Evolutionary conservation across 176 grass and related monocot genomes (phyloP).

Genomic region (Guadua angustifolia): DNA sequence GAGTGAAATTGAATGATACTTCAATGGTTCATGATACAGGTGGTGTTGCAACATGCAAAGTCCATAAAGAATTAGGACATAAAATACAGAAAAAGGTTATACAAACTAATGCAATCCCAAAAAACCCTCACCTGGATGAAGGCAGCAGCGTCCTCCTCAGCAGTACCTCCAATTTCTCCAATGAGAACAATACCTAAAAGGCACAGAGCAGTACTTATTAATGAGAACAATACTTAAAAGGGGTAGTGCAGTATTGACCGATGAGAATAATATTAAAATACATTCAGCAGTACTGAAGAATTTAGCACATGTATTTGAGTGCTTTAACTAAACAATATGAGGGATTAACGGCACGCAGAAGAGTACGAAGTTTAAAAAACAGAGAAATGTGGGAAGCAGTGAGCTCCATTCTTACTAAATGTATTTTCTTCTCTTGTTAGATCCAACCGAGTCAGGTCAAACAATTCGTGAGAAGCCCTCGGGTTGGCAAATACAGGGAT

Average conservation of each 20-base stretch:
- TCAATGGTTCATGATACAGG: not conserved
- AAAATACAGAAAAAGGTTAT: constrained; percentile 12
- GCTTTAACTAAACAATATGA: not conserved
- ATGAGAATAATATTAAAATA: constrained; percentile 27
- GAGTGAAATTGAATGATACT: constrained; percentile 9
- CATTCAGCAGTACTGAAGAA: not conserved
- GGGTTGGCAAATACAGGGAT: constrained; percentile 13
- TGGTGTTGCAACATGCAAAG: not conserved
- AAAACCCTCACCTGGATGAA: constrained; percentile 77
- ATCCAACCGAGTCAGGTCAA: not conserved
- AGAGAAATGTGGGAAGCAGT: not conserved
- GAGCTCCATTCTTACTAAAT: not conserved
- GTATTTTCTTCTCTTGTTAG: constrained; percentile 1
- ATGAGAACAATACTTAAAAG: constrained; percentile 36
- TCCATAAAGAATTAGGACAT: not conserved
- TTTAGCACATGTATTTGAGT: constrained; percentile 14
- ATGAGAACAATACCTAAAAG: constrained; percentile 88
- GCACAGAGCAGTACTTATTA: constrained; percentile 13
- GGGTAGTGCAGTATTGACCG: not conserved
- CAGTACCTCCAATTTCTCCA: constrained; percentile 98
- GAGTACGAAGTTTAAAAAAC: not conserved
- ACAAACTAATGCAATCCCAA: not conserved
- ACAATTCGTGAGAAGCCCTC: not conserved
- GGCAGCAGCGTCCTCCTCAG: constrained; percentile 98
- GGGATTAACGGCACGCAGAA: not conserved